Percentiles rank a stretch among this genome's conserved stretches.
Evolutionary conservation across 2,329 filamentous ascomycete species (phyloP).

Genomic region (Alternaria brassicicola): DNA sequence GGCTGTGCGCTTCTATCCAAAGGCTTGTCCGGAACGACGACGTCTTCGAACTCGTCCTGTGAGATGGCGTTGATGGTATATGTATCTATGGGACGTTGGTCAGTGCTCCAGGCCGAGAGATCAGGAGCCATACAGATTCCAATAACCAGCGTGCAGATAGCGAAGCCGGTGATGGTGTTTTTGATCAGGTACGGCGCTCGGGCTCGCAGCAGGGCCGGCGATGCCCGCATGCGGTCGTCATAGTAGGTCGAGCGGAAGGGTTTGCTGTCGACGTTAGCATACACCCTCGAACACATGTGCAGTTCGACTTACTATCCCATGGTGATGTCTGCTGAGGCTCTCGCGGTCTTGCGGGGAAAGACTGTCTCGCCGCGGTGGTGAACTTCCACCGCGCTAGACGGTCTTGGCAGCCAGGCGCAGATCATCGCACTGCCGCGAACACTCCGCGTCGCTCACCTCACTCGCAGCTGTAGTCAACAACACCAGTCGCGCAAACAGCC

Average conservation of each 20-base stretch:
- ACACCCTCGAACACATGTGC: not conserved
- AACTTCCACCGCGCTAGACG: slow-evolving; percentile 22
- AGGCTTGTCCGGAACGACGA: slow-evolving; percentile 81
- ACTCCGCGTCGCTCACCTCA: slow-evolving; percentile 17
- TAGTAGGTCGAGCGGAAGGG: slow-evolving; percentile 82
- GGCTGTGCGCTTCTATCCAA: slow-evolving; percentile 51
- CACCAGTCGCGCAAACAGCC: slow-evolving; percentile 21
- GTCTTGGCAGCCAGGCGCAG: slow-evolving; percentile 20
- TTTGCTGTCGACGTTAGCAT: slow-evolving; percentile 34
- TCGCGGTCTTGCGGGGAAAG: slow-evolving; percentile 25
- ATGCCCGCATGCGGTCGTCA: slow-evolving; percentile 83
- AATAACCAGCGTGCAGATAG: slow-evolving; percentile 75
- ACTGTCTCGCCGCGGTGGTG: slow-evolving; percentile 28
- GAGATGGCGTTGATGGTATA: slow-evolving; percentile 84
- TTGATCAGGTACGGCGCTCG: slow-evolving; percentile 90
- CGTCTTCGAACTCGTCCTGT: slow-evolving; percentile 96
- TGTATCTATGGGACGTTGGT: slow-evolving; percentile 57
- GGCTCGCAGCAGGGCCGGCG: slow-evolving; percentile 86
- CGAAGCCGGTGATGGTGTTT: slow-evolving; percentile 82
- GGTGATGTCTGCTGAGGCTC: slow-evolving; percentile 30
- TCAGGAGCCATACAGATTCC: slow-evolving; percentile 71
- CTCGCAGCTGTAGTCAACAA: slow-evolving; percentile 23
- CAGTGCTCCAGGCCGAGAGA: not conserved
- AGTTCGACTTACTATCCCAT: slow-evolving; percentile 45
- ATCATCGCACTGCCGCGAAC: slow-evolving; percentile 13